Base-by-base conservation (phyloP, 2,329 filamentous ascomycete species). In the Talaromyces piceae region DNA sequence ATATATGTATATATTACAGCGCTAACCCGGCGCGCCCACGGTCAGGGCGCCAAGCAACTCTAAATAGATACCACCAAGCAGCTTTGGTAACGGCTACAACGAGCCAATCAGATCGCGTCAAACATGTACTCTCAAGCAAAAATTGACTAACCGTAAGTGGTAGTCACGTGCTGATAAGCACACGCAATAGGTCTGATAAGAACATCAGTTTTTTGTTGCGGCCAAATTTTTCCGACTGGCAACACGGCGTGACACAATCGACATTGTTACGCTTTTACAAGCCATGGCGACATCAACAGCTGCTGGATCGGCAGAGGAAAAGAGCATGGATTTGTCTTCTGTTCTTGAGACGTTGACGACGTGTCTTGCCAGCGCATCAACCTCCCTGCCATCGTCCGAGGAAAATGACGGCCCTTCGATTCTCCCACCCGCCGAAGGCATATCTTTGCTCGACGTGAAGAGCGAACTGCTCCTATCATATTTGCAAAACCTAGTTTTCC, bases 401-500 rank as follows among this genome's bases (percentile, higher is more conserved):
- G 63, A 63, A 16, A 62, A 64, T 47, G 53, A 57, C 2, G 53
- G 85, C 43, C 82, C 90, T 53, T 82, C 84, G 12, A 79, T 94
- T 54, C 74, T 86, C 45, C 81, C 87, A n/a, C 85, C 87, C 1
- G 78, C 84, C 57, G 83, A 95, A 61, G 91, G 93, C 64, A 93
- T 98, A 53, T 96, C 93, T 0, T 82, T 98, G 1, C 84, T 98
- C 62, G 90, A 97, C 65, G 83, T 88, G 57, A 98, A 98, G 74
- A 97, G 94, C 71, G 93, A 98, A 66, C 79, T 98, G n/a, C 83
- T 98, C 16, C 83, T 98, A 33, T 91, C 91, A 3, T 98, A 98
- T 70, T 77, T 98, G 0, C 91, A 98, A 63, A 94, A 95, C 62
- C 81, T 97, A 3, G 88, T 93, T 41, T 95, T 95, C 60, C 74